Percentiles rank a stretch among this genome's conserved stretches.
Evolutionary conservation across 495 filamentous ascomycete genomes (phyloP).

Genomic region (Xylaria acuta): DNA sequence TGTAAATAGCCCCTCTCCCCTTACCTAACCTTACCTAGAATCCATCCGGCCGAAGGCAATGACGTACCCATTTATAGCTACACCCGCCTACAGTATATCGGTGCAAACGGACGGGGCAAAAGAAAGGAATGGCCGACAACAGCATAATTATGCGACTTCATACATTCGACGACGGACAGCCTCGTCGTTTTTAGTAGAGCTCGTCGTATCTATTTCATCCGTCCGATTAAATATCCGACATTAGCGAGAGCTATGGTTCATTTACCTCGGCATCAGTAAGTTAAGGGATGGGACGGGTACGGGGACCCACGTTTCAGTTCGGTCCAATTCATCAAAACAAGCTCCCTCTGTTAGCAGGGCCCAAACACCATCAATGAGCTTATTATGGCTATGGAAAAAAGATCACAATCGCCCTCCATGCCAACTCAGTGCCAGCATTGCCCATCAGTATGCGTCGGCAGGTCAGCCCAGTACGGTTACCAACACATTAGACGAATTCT

Average conservation of each 20-base stretch:
- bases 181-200: not conserved
- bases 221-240: too few relatives aligned
- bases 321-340: not conserved
- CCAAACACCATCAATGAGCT: not conserved
- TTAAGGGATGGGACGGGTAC: not conserved
- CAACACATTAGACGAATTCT: not conserved
- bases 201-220: not conserved
- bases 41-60: constrained; percentile 19
- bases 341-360: not conserved
- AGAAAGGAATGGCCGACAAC: not conserved
- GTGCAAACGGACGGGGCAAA: not conserved
- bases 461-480: not conserved
- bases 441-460: not conserved
- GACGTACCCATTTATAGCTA: constrained; percentile 8
- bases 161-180: not conserved
- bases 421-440: not conserved
- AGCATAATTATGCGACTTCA: not conserved
- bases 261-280: not conserved
- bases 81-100: not conserved
- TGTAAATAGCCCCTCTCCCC: not conserved
- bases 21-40: not conserved
- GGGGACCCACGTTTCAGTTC: not conserved
- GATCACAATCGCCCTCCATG: not conserved
- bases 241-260: not conserved
- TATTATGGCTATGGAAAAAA: not conserved